phyloP scores from a whole-genome alignment of 176 grass and related monocot genomes.

The Avena sativa region DNA sequence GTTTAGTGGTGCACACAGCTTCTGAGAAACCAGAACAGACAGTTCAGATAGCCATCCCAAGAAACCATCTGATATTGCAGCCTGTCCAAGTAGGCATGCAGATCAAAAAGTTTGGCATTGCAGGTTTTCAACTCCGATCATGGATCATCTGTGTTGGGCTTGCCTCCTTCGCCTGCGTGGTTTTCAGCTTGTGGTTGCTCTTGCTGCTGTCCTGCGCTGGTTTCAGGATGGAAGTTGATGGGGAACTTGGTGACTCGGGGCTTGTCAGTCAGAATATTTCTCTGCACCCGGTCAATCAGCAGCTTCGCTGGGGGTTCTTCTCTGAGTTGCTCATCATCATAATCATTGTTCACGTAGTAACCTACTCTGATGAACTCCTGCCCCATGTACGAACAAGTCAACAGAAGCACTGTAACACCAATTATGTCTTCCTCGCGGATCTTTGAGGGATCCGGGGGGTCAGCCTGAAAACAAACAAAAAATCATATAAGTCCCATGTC shows the following conservation, averaged over 20 bases:
- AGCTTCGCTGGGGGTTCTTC: constrained; percentile 81
- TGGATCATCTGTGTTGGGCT: constrained; percentile 38
- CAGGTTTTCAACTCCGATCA: constrained; percentile 10
- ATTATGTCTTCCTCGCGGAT: constrained; percentile 98
- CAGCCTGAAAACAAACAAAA: constrained; percentile 62
- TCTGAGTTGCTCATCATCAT: constrained; percentile 85
- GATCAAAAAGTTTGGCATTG: constrained; percentile 27
- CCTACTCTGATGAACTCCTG: constrained; percentile 99
- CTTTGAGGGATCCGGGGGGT: constrained; percentile 88
- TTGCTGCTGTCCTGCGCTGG: constrained; percentile 57
- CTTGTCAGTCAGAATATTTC: constrained; percentile 91
- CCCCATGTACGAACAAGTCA: constrained; percentile 95
- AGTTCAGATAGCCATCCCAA: constrained; percentile 37
- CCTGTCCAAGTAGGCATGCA: too few relatives aligned
- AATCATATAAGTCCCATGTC: background rate
- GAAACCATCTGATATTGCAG: constrained; percentile 30
- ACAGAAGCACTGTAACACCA: constrained; percentile 86
- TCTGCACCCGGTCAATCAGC: constrained; percentile 77
- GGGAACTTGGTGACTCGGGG: constrained; percentile 96
- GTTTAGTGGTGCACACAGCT: constrained; percentile 20
- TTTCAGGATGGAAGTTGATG: constrained; percentile 95
- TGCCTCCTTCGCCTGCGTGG: constrained; percentile 36
- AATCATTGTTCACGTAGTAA: constrained; percentile 97
- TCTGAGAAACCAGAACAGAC: constrained; percentile 28
- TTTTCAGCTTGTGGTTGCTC: constrained; percentile 71